Evolutionary conservation across 768 basidiomycete species (phyloP), one percentile per base, ranked within the genome.

Genomic region (Fistulinella prunicolor): DNA sequence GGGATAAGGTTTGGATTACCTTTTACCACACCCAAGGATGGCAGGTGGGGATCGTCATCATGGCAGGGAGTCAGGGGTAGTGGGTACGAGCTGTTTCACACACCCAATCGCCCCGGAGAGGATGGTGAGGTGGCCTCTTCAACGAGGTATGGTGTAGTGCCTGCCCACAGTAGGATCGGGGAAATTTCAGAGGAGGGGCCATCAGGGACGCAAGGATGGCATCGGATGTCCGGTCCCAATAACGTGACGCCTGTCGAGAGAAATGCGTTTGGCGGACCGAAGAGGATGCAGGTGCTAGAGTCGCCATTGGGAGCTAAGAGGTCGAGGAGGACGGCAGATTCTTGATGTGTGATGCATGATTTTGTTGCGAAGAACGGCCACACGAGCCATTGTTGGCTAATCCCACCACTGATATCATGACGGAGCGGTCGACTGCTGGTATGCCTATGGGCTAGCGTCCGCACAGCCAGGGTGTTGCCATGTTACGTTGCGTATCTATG

Each of bases 21-120:
- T 3, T 84, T 84, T 57, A 68, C 76, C 34, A 86, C 83, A 17
- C 85, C 84, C n/a, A 86, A 83, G 63, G 74, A 74, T 39, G 73
- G 64, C 26, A 54, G 70, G 29, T 82, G 79, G 78, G 49, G 54
- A 14, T 36, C 46, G 22, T 28, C 52, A 22, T 38, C 50, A 4
- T 58, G 50, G 49, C 60, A 47, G 7, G 55, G 56, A 37, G 48
- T 44, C 46, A 62, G 60, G 49, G 63, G 69, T 12, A 70, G 74
- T 20, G 68, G 70, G 5, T 70, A 68, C 42, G 71, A 72, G 7
- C 47, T 75, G 43, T 80, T 79, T 62, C 78, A 79, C 40, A 83
- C 82, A 9, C 83, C 82, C 36, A 74, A 73, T 13, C 71, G 66
- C 50, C 55, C 64, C 3, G 61, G 50, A 16, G 61, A 57, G 35